These are phyloP conservation scores for Exophiala sp. DNA, from an alignment of 2,329 filamentous ascomycete genomes.

Conservation along the genomic window DNA sequence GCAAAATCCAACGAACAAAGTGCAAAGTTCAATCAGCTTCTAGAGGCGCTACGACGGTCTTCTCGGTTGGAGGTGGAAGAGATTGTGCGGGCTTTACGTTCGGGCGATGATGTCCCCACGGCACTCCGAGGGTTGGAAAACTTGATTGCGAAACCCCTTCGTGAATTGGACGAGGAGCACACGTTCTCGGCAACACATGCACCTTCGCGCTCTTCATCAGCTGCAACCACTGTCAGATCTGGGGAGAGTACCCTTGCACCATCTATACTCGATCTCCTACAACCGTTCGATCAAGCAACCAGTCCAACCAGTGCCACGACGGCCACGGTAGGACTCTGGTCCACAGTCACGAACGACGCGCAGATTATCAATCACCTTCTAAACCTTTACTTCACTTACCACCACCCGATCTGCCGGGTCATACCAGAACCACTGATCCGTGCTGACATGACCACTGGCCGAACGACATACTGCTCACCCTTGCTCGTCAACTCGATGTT, in stretches of 20 bases:
- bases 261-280: background rate
- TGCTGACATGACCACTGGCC: background rate
- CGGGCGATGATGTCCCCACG: background rate
- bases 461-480: slow-evolving; percentile 1
- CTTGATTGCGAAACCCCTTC: too few relatives aligned
- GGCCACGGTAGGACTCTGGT: background rate
- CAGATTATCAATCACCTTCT: background rate
- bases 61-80: background rate
- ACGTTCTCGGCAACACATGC: too few relatives aligned
- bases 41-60: background rate
- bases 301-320: background rate
- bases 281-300: slow-evolving; percentile 1
- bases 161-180: too few relatives aligned
- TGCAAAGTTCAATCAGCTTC: background rate
- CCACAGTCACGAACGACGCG: background rate
- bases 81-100: background rate
- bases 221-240: too few relatives aligned
- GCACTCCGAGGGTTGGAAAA: background rate
- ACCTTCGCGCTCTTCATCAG: too few relatives aligned
- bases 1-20: background rate
- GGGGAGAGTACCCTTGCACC: background rate
- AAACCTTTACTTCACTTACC: background rate
- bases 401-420: background rate
- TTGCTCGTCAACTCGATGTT: background rate
- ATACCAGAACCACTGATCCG: slow-evolving; percentile 2